Conservation (phyloP, 139 green algal species). For the Monoraphidium neglectum region DNA sequence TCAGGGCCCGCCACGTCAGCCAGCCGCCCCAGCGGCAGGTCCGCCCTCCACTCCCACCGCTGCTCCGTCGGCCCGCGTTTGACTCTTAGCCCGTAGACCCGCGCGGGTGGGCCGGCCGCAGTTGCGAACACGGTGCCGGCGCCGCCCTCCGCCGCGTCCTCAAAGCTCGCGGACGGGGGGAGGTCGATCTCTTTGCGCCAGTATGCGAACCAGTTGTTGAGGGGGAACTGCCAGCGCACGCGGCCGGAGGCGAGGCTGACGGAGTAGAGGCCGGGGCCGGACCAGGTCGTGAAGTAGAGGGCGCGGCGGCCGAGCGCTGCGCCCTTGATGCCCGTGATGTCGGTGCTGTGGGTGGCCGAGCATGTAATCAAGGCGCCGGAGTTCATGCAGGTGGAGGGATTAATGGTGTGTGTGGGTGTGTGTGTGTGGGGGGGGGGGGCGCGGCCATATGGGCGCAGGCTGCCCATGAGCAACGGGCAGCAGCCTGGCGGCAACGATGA, state of each 20-base stretch:
- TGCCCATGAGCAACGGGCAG: too few species aligned
- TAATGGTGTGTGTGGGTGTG: too few species aligned
- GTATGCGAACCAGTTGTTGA: constrained; percentile 30
- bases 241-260: constrained; percentile 8
- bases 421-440: too few species aligned
- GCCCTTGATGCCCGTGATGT: too few species aligned
- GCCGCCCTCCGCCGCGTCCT: background rate
- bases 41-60: constrained; percentile 28
- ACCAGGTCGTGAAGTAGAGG: constrained; percentile 29
- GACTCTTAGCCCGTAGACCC: constrained; percentile 14
- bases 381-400: too few species aligned
- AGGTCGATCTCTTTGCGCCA: constrained; percentile 31
- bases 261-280: constrained; percentile 24
- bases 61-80: constrained; percentile 3
- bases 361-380: too few species aligned
- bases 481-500: too few species aligned
- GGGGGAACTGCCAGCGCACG: constrained; percentile 33
- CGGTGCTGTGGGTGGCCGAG: too few species aligned
- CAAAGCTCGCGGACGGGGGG: constrained; percentile 13
- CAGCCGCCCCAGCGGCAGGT: too few species aligned
- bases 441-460: too few species aligned
- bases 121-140: constrained; percentile 13
- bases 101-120: constrained; percentile 8
- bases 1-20: too few species aligned
- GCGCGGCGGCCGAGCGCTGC: background rate